These are phyloP conservation scores for Penicillium bialowiezense DNA, from an alignment of 495 filamentous ascomycete genomes.

Conservation along the genomic window DNA sequence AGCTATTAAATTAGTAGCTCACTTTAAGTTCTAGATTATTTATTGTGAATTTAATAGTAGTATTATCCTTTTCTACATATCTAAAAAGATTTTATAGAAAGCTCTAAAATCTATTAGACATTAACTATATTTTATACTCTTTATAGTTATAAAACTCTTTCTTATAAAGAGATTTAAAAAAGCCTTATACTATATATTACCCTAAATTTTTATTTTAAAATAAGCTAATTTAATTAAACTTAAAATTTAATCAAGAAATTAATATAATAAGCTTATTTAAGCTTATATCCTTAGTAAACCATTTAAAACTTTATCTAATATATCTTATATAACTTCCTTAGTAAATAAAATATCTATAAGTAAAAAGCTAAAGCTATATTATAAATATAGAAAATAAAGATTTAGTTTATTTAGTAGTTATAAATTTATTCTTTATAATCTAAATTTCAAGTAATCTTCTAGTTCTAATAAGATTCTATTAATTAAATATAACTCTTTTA, in stretches of 20 bases:
- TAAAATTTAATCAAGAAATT: neutral
- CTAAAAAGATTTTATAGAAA: neutral
- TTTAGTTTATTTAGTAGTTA: neutral
- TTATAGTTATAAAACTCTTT: neutral
- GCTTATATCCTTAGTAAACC: neutral
- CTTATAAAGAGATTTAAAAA: slow-evolving; percentile 1
- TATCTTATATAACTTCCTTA: neutral
- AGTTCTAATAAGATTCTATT: neutral
- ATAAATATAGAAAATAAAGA: neutral
- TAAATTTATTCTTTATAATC: neutral
- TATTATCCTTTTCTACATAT: neutral
- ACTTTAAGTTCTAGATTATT: neutral
- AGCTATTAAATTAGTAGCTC: slow-evolving; percentile 2
- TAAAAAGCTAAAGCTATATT: slow-evolving; percentile 8
- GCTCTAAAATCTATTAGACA: neutral
- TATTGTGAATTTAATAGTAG: neutral
- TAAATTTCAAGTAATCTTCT: neutral
- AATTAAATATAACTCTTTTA: neutral
- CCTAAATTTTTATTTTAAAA: neutral
- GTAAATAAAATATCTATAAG: neutral
- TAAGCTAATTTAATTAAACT: neutral
- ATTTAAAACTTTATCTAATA: neutral
- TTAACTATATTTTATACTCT: neutral
- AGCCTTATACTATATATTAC: neutral
- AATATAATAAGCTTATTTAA: neutral